Evolutionary conservation across 371 early-diverging fungal species (phyloP).

Genomic region (Chytridiales sp.): DNA sequence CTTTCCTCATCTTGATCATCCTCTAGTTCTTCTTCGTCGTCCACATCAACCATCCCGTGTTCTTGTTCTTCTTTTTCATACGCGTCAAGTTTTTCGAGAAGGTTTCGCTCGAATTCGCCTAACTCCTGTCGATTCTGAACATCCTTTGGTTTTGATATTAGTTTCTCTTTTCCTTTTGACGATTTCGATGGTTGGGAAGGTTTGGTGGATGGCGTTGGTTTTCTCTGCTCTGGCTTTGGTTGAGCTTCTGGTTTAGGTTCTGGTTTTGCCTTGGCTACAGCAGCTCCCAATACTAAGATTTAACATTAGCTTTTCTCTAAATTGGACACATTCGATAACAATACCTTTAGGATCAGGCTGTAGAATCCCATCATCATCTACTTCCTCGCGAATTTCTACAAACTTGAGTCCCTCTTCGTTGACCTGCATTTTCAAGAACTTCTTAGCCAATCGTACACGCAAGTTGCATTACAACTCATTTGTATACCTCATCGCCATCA

Average conservation of each 20-base stretch:
- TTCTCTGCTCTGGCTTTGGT: background rate
- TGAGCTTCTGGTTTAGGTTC: conserved; percentile 29
- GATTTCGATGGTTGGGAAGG: background rate
- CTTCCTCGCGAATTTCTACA: conserved; percentile 81
- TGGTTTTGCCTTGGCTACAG: conserved; percentile 9
- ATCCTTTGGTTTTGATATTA: too few species aligned
- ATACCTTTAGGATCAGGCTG: conserved; percentile 12
- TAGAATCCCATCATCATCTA: conserved; percentile 40
- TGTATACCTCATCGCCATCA: conserved; percentile 43
- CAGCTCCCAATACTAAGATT: conserved; percentile 1
- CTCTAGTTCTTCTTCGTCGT: conserved; percentile 32
- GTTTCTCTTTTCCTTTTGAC: too few species aligned
- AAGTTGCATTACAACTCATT: too few species aligned
- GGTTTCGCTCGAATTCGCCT: conserved; percentile 29
- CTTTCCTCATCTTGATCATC: conserved; percentile 23
- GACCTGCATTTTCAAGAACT: too few species aligned
- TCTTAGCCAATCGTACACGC: too few species aligned
- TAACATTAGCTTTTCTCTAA: too few species aligned
- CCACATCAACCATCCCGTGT: background rate
- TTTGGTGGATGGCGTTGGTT: conserved; percentile 37
- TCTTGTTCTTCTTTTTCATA: background rate
- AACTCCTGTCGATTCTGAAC: too few species aligned
- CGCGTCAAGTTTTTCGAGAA: conserved; percentile 41
- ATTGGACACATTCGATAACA: background rate
- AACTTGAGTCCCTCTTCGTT: conserved; percentile 88